Base-by-base conservation (phyloP, 2,329 filamentous ascomycete species). In the Monilinia vaccinii-corymbosi region DNA sequence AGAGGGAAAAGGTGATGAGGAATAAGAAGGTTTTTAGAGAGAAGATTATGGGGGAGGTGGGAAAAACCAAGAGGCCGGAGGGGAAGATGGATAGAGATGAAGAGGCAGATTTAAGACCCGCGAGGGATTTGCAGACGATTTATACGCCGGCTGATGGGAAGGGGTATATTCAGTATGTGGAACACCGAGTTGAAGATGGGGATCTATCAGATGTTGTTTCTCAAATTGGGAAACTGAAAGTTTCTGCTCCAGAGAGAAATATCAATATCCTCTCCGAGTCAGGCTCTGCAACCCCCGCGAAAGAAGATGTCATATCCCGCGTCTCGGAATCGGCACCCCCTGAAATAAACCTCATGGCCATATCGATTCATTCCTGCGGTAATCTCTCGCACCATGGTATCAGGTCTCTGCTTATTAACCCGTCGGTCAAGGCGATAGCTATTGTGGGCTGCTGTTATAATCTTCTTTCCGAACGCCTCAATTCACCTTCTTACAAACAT, bases 391-490 rank as follows among this genome's bases (percentile, higher is more conserved):
- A 99, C 73, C 92, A 95, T 71, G 94, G 89, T 11, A 86, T 99
- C 60, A 86, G 90, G 16, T 95, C 93, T 0, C 81, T 99, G 23
- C 75, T 92, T 1, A 76, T 95, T 60, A 97, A 97, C 71, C 87
- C 88, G 0, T 82, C 85, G 5, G 92, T 97, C 59, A 84, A 85
- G 36, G 91, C 91, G n/a, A 87, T 97, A 25, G 93, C 93, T 61
- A 92, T 99, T 71, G 91, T 99, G 62, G 94, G 94, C 50, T 99
- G 94, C 77, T 99, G 94, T 79, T 97, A 99, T 79, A 99, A 99
- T 69, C 83, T 97, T 7, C 77, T 97, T 67, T 97, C 93, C 0
- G 94, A 97, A 74, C 85, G 89, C 60, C 82, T 97, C 14, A 89
- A 90, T 0, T 89, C 91, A 1, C 88, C 91, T 21, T 91, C 90